Base-by-base conservation (phyloP, 78 protist species). In the Polysphondylium violaceum region DNA sequence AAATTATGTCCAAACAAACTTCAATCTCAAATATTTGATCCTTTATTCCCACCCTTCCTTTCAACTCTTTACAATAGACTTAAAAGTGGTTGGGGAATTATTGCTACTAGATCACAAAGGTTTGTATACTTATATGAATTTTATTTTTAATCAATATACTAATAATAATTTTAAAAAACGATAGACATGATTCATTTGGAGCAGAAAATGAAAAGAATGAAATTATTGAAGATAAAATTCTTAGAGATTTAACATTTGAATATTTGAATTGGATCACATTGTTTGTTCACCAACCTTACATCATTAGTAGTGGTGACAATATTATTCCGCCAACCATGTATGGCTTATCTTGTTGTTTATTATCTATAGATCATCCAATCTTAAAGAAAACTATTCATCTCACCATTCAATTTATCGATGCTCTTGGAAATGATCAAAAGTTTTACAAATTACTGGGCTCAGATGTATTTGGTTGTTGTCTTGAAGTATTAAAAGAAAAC, bases 201-300 rank as follows among this genome's bases (percentile, higher is more conserved):
- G 36, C 23, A 41, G 73, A 53, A 4, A 33, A 74, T 40, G 91
- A 83, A 44, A 67, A 50, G 35, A 25, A 4, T 11, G 91, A 83
- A 59, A 83, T 83, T 47, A 44, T 83, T 58, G 79, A 69, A 6
- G 91, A 83, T 69, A 67, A 65, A 43, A 69, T 83, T n/a, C 53
- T 83, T 5, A 40, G 75, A 68, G 91, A 83, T 43, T 31, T 83
- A 21, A 50, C 73, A 23, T 27, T 55, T 44, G 91, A 83, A 6
- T 83, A 29, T 33, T 23, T 56, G 9, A 23, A 11, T 83, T 53
- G 51, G 1, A 29, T 0, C 33, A 36, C 11, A 69, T 23, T 11
- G 43, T 56, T n/a, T 68, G 67, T n/a, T 11, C 33, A n/a, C 2
- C 44, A 40, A 43, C 74, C 51, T 51, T 7, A 27, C 12, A 19